Evolutionary conservation across 352 stramenopile species (phyloP).

Genomic region (Achlya hypogyna): DNA sequence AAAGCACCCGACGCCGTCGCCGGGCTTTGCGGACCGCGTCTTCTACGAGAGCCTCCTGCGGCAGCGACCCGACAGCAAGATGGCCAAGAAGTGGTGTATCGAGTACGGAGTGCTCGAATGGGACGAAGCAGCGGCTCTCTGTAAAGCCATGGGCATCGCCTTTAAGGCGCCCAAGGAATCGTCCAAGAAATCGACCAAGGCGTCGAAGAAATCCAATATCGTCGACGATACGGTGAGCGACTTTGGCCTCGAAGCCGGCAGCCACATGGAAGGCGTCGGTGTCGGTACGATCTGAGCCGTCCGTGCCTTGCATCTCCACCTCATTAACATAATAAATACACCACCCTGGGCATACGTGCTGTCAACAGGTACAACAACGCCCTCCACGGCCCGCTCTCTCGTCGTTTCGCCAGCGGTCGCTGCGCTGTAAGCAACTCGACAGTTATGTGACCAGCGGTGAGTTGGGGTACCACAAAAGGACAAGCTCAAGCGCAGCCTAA

Average conservation of each 20-base stretch:
- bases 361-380: not conserved
- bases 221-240: constrained; percentile 35
- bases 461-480: too few species aligned
- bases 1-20: constrained; percentile 80
- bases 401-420: too few species aligned
- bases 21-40: constrained; percentile 80
- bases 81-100: constrained; percentile 86
- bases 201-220: constrained; percentile 30
- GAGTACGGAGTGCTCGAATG: constrained; percentile 86
- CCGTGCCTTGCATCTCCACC: not conserved
- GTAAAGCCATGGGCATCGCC: constrained; percentile 55
- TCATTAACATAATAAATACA: not conserved
- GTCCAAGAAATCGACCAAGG: constrained; percentile 54
- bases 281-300: constrained; percentile 42
- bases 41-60: constrained; percentile 87
- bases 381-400: too few species aligned
- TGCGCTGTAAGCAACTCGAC: too few species aligned
- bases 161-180: constrained; percentile 23
- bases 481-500: too few species aligned
- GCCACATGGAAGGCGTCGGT: constrained; percentile 54
- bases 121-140: constrained; percentile 68
- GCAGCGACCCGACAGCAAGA: constrained; percentile 73
- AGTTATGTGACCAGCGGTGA: too few species aligned
- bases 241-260: constrained; percentile 37
- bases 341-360: not conserved